A percentile compares a stretch with the other conserved stretches of the same genome.
phyloP scores from a whole-genome alignment of 2,329 filamentous ascomycete species.

The Dactylellina haptotyla region DNA sequence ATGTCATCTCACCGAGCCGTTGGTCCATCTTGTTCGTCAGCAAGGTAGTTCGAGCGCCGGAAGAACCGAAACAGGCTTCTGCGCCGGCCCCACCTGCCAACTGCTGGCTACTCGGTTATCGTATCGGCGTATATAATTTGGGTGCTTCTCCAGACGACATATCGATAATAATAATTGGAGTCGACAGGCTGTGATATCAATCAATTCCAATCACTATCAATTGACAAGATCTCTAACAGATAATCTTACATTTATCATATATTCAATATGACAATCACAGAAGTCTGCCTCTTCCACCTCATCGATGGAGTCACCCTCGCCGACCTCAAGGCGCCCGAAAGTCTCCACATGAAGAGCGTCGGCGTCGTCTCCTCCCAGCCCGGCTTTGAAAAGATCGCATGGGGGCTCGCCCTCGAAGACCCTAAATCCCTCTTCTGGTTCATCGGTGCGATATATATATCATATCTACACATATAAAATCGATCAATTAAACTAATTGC shows the following conservation, averaged over 20 bases:
- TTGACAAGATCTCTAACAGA: background rate
- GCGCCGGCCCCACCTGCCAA: too few relatives aligned
- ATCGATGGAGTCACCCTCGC: conserved; percentile 7
- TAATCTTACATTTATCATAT: background rate
- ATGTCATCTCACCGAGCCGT: too few relatives aligned
- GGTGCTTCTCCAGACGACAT: too few relatives aligned
- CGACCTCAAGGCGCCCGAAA: conserved; percentile 2
- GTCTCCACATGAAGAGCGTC: background rate
- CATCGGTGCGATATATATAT: conserved; percentile 29
- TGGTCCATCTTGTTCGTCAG: too few relatives aligned
- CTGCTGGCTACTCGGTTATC: too few relatives aligned
- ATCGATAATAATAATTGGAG: too few relatives aligned
- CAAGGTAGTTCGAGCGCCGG: too few relatives aligned
- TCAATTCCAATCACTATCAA: background rate
- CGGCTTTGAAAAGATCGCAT: conserved; percentile 14
- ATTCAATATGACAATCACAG: conserved; percentile 27
- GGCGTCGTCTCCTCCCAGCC: conserved; percentile 15
- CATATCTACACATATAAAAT: background rate
- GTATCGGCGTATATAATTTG: too few relatives aligned
- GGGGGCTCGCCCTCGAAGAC: conserved; percentile 17
- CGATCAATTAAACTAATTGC: background rate
- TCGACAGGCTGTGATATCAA: too few relatives aligned
- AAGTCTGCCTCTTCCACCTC: conserved; percentile 36
- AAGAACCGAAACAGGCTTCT: too few relatives aligned
- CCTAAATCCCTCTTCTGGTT: conserved; percentile 46